phyloP scores from a whole-genome alignment of 306 rosid genomes.

The Mimosa bimucronata region DNA sequence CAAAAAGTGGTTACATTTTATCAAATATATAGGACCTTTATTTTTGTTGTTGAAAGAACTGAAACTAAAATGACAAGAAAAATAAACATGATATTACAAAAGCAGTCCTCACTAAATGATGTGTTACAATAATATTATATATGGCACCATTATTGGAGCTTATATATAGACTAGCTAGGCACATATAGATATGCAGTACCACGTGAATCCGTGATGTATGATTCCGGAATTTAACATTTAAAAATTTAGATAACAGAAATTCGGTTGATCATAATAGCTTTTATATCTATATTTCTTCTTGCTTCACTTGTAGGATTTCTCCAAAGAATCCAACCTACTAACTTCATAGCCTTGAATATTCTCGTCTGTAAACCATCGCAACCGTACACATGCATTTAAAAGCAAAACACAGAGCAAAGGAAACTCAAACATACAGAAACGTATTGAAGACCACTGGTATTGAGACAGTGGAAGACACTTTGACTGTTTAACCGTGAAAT shows the following conservation, averaged over 20 bases:
- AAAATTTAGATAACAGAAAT: neutral
- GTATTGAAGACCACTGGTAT: no score
- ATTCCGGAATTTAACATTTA: neutral
- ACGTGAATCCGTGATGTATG: neutral
- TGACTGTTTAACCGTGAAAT: no score
- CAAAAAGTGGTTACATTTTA: neutral
- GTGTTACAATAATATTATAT: neutral
- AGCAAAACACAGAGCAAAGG: neutral
- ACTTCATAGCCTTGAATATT: neutral
- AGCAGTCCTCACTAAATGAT: no score
- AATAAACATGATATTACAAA: no score
- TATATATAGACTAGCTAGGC: neutral
- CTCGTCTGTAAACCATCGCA: neutral
- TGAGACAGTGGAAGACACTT: no score
- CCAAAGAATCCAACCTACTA: neutral
- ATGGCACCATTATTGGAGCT: neutral
- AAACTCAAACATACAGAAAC: neutral
- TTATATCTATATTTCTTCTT: neutral
- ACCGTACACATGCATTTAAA: neutral
- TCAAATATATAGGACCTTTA: neutral
- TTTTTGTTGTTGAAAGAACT: no score
- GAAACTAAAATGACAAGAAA: neutral
- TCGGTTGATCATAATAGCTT: no score
- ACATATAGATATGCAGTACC: neutral
- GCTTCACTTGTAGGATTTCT: neutral